Percentiles rank a stretch among this genome's conserved stretches.
Evolutionary conservation across 176 grass and related monocot genomes (phyloP).

Genomic region (Aegilops sharonensis): DNA sequence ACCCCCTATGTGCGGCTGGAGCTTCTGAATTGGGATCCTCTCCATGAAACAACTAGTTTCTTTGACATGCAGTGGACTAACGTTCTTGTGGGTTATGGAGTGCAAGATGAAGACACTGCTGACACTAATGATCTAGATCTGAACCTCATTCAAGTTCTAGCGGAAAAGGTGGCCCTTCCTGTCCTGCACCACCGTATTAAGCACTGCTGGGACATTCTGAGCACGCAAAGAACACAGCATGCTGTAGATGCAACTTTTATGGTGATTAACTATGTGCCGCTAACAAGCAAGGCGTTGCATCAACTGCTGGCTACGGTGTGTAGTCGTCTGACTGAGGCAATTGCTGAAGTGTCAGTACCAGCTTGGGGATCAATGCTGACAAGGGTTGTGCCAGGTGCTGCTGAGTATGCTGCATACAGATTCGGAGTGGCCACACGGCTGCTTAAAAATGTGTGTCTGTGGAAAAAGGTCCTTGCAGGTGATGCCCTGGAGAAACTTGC

Average conservation of each 20-base stretch:
- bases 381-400: conserved; percentile 73
- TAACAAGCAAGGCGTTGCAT: conserved; percentile 60
- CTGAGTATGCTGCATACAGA: conserved; percentile 65
- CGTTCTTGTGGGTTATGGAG: conserved; percentile 66
- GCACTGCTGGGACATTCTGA: conserved; percentile 90
- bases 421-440: conserved; percentile 83
- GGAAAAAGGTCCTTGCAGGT: conserved; percentile 76
- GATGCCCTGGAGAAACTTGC: conserved; percentile 87
- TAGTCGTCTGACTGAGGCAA: conserved; percentile 59
- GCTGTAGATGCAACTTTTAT: conserved; percentile 60
- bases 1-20: conserved; percentile 84
- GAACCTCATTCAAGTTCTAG: conserved; percentile 62
- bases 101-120: conserved; percentile 22
- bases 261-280: conserved; percentile 67
- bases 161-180: conserved; percentile 94
- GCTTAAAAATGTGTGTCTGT: conserved; percentile 82
- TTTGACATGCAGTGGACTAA: conserved; percentile 82
- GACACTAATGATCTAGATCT: conserved; percentile 53
- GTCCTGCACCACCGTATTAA: conserved; percentile 87
- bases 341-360: conserved; percentile 62
- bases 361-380: conserved; percentile 76
- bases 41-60: conserved; percentile 59
- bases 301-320: conserved; percentile 58
- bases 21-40: conserved; percentile 94
- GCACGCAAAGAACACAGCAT: conserved; percentile 64